Base-by-base conservation (phyloP, 2,329 filamentous ascomycete genomes). In the Verticillium dahliae region DNA sequence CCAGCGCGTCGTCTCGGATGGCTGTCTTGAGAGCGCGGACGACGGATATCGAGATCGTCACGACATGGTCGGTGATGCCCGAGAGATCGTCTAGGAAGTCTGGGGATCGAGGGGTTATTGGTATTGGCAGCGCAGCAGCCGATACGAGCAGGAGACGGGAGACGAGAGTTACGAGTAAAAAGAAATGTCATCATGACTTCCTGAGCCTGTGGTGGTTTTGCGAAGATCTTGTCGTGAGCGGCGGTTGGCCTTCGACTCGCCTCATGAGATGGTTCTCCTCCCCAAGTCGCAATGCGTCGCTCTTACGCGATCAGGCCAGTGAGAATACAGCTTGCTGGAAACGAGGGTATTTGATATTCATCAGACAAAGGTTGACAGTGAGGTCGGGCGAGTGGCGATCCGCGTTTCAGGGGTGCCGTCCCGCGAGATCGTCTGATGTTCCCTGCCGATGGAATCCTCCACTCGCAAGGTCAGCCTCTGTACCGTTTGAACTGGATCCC, bases 41-140 rank as follows among this genome's bases (percentile, higher is more conserved):
- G n/a, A 65, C 62, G 15, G 56, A 61, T 6, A 65, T 59, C 10
- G 62, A 60, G 4, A 59, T 65, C 41, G 59, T 56, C n/a, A 65
- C 39, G 22, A 62, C 56, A 27, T 65, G 50, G 22, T 59, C 57
- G 33, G 63, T 56, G 10, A 65, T 13, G 5, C 54, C 58, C 9
- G 61, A 58, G 6, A 63, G 38, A 6, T 55, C 22, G n/a, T 65
- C 58, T 31, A 67, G 56, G 15, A 66, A 39, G 35, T 62, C 63
- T 3, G 45, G 18, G n/a, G n/a, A 10, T 4, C 45, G 45, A 22
- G 1, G 45, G 9, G 7, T 13, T 7, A 27, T n/a, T 7, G 4
- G 10, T 18, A 18, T 22, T 6, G 45, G 45, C 9, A 52, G 18
- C 45, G 45, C 45, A 22, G 18, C 18, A 18, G 18, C 18, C n/a